Evolutionary conservation across 441 rosid species (phyloP).

Genomic region (Syzygium syzygioides): DNA sequence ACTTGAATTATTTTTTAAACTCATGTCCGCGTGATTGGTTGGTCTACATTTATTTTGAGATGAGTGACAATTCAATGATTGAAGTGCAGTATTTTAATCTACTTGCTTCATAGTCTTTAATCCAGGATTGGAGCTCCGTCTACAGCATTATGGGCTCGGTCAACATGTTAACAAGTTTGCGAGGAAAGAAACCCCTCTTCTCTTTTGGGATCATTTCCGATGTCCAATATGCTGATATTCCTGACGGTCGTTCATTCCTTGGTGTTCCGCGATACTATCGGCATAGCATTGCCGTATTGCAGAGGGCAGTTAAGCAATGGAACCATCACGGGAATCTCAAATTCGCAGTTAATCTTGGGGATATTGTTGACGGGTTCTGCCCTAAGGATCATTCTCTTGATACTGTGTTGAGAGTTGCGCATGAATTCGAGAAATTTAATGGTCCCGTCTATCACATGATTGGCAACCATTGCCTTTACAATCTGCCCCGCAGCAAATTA

Average conservation of each 20-base stretch:
- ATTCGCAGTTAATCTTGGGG: slow-evolving; percentile 77
- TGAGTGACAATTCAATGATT: background rate
- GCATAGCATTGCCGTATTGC: slow-evolving; percentile 60
- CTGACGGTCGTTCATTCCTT: slow-evolving; percentile 65
- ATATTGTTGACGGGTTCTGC: slow-evolving; percentile 77
- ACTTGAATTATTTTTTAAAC: background rate
- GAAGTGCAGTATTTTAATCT: background rate
- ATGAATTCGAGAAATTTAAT: slow-evolving; percentile 52
- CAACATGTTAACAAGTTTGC: slow-evolving; percentile 22
- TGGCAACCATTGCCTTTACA: slow-evolving; percentile 92
- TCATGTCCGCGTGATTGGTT: background rate
- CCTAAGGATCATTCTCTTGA: slow-evolving; percentile 58
- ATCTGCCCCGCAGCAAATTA: slow-evolving; percentile 66
- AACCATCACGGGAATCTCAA: slow-evolving; percentile 48
- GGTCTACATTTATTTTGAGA: background rate
- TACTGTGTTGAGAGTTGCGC: slow-evolving; percentile 39
- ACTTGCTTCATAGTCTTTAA: background rate
- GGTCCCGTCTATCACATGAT: slow-evolving; percentile 78
- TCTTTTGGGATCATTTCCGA: slow-evolving; percentile 85
- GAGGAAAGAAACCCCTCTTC: slow-evolving; percentile 50
- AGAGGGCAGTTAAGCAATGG: slow-evolving; percentile 75
- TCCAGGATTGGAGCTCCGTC: slow-evolving; percentile 6
- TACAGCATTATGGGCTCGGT: slow-evolving; percentile 24
- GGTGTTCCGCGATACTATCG: slow-evolving; percentile 78
- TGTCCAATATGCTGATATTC: slow-evolving; percentile 87